These are phyloP conservation scores for Spatholobus suberectus DNA, from an alignment of 306 rosid species.

Conservation along the genomic window DNA sequence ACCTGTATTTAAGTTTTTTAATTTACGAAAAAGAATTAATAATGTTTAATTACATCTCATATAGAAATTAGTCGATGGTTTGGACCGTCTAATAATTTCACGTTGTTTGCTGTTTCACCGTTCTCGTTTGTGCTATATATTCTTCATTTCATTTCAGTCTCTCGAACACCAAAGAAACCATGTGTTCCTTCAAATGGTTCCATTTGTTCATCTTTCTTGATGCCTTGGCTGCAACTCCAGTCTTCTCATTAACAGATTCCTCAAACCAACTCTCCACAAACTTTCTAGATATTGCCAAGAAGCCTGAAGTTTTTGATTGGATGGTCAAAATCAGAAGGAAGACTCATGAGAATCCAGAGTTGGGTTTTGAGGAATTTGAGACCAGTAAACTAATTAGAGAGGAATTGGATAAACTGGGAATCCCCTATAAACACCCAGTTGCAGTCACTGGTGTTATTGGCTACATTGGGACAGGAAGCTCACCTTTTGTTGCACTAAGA, in stretches of 20 bases:
- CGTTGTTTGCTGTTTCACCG: no score
- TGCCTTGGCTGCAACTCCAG: conserved; percentile 33
- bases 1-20: no score
- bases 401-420: conserved; percentile 4
- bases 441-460: conserved; percentile 75
- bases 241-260: neutral
- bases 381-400: conserved; percentile 18
- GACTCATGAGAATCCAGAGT: conserved; percentile 21
- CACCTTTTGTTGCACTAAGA: conserved; percentile 82
- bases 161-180: neutral
- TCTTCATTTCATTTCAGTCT: neutral
- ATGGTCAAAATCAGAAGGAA: conserved; percentile 27
- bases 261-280: neutral
- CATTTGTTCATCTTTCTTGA: conserved; percentile 39
- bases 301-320: conserved; percentile 4
- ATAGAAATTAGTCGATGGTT: no score
- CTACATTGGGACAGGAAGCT: conserved; percentile 61
- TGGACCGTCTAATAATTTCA: no score
- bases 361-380: conserved; percentile 3
- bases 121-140: no score
- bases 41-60: no score
- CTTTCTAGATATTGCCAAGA: conserved; percentile 57
- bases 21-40: no score
- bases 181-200: conserved; percentile 48
- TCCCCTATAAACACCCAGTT: neutral